These are phyloP conservation scores for Calycina herbarum DNA, from an alignment of 2,329 filamentous ascomycete species.

Conservation along the genomic window DNA sequence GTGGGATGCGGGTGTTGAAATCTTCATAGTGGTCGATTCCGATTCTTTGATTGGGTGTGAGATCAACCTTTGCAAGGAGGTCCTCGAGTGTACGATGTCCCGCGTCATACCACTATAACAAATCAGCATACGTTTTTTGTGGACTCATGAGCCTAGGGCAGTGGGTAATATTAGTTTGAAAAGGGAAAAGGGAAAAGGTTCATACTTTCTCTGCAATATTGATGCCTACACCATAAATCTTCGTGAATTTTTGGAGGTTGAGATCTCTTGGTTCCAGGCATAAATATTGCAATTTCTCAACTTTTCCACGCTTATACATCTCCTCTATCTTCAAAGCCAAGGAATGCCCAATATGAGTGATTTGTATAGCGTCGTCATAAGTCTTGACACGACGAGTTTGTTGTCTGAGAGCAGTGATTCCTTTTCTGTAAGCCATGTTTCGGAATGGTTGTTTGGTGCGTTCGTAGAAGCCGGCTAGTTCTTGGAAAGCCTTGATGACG, in stretches of 20 bases:
- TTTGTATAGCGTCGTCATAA: conserved; percentile 63
- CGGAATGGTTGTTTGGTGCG: conserved; percentile 78
- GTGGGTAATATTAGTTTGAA: too few species aligned
- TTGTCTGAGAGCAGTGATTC: conserved; percentile 69
- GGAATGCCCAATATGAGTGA: conserved; percentile 70
- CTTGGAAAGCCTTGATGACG: conserved; percentile 74
- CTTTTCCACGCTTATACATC: conserved; percentile 71
- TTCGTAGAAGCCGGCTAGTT: conserved; percentile 78
- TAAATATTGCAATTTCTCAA: conserved; percentile 72
- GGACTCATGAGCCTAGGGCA: too few species aligned
- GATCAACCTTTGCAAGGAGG: conserved; percentile 57
- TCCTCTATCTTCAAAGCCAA: conserved; percentile 87
- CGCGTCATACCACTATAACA: conserved; percentile 63
- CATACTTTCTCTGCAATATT: conserved; percentile 58
- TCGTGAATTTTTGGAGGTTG: conserved; percentile 67
- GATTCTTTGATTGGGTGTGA: conserved; percentile 70
- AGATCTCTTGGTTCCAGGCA: conserved; percentile 65
- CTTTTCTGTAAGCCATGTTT: conserved; percentile 72
- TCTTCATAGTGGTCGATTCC: conserved; percentile 81
- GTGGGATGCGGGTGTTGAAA: conserved; percentile 75
- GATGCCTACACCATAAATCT: conserved; percentile 77
- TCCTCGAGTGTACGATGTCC: conserved; percentile 77
- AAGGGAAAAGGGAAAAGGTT: too few species aligned
- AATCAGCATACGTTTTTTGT: too few species aligned
- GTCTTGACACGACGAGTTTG: conserved; percentile 65